Conservation (phyloP, 1,284 basidiomycete genomes). For the Ceratobasidium sp. region DNA sequence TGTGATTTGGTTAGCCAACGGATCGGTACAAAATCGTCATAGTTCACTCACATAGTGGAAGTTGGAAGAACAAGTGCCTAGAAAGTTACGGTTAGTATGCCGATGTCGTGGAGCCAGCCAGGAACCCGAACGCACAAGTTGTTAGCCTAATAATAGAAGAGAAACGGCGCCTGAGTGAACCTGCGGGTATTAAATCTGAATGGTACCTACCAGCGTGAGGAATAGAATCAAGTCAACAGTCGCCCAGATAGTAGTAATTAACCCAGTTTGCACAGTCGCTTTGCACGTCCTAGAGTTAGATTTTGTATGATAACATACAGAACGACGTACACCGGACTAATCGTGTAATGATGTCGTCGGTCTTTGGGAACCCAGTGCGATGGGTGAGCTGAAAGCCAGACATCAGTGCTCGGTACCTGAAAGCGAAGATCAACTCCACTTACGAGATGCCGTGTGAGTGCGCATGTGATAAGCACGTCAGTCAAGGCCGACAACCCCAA, state of each 20-base stretch:
- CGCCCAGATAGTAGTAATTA: conserved; percentile 57
- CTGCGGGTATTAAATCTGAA: no score
- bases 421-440: conserved; percentile 47
- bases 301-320: not conserved
- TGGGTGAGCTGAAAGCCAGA: conserved; percentile 57
- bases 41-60: conserved; percentile 29
- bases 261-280: conserved; percentile 61
- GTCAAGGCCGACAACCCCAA: conserved; percentile 53
- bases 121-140: conserved; percentile 26
- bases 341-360: conserved; percentile 59
- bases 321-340: conserved; percentile 62
- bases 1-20: not conserved
- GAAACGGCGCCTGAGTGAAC: not conserved
- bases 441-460: conserved; percentile 58
- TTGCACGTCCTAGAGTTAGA: conserved; percentile 12
- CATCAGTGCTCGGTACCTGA: not conserved
- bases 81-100: not conserved
- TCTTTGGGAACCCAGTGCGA: conserved; percentile 59
- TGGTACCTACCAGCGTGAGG: conserved; percentile 56
- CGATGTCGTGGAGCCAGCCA: not conserved
- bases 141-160: conserved; percentile 2
- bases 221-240: conserved; percentile 58
- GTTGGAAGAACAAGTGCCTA: conserved; percentile 38
- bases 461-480: conserved; percentile 58
- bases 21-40: no score